These are phyloP conservation scores for Vishniacozyma victoriae DNA, from an alignment of 768 basidiomycete genomes.

Conservation along the genomic window DNA sequence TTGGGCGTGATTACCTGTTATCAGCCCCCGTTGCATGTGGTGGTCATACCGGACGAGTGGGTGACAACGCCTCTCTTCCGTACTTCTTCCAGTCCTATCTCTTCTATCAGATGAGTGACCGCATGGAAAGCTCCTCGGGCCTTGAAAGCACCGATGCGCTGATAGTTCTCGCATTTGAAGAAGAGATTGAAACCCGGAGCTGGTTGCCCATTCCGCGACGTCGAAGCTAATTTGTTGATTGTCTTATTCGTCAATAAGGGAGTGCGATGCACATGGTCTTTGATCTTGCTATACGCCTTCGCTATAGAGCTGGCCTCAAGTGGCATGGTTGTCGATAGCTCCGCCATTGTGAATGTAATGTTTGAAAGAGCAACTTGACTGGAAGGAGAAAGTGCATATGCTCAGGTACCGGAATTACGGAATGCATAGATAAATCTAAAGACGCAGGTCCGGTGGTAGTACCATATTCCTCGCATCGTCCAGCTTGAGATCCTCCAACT, in stretches of 20 bases:
- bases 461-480: conserved; percentile 7
- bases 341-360: conserved; percentile 12
- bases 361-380: background rate
- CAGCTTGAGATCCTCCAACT: conserved; percentile 6
- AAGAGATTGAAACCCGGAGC: conserved; percentile 16
- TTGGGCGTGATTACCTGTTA: conserved; percentile 37
- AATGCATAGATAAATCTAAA: too few species aligned
- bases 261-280: conserved; percentile 22
- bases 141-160: conserved; percentile 38
- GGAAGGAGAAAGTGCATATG: too few species aligned
- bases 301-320: conserved; percentile 19
- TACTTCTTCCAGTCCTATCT: conserved; percentile 22
- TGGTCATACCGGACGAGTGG: conserved; percentile 30
- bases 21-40: background rate
- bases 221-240: conserved; percentile 14
- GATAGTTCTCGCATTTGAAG: conserved; percentile 37
- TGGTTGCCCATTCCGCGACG: background rate
- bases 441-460: conserved; percentile 1
- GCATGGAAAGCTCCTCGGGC: conserved; percentile 33
- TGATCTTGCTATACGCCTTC: conserved; percentile 21
- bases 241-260: conserved; percentile 22
- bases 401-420: too few species aligned
- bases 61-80: conserved; percentile 25
- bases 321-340: conserved; percentile 10
- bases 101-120: conserved; percentile 18